A percentile compares a stretch with the other conserved stretches of the same genome.
phyloP scores from a whole-genome alignment of 768 basidiomycete genomes.

The Tulasnella calospora region DNA sequence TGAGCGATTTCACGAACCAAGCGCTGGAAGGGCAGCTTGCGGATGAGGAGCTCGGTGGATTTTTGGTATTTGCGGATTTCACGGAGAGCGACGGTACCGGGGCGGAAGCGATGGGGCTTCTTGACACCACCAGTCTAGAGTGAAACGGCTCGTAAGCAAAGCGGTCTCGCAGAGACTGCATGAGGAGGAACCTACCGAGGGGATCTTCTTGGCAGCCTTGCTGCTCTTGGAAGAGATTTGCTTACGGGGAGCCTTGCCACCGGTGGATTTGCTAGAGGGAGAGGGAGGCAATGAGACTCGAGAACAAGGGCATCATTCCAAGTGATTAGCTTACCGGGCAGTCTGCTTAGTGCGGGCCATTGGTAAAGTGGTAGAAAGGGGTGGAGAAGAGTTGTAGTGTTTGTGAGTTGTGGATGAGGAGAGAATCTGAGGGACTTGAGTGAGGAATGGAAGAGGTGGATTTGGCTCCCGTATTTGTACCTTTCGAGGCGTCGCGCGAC shows the following conservation, averaged over 20 bases:
- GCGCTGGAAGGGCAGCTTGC: constrained; percentile 50
- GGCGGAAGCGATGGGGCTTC: constrained; percentile 78
- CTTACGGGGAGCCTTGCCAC: constrained; percentile 33
- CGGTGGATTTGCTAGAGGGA: constrained; percentile 39
- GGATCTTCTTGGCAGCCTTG: constrained; percentile 42
- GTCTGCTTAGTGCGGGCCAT: constrained; percentile 33
- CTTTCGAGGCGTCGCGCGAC: background rate
- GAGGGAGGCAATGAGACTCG: constrained; percentile 2
- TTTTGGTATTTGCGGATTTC: constrained; percentile 55
- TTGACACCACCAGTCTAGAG: constrained; percentile 57
- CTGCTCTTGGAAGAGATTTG: constrained; percentile 40
- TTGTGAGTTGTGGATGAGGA: background rate
- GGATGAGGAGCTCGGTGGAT: constrained; percentile 50
- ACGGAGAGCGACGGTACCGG: constrained; percentile 72
- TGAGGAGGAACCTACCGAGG: background rate
- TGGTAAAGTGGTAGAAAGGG: constrained; percentile 14
- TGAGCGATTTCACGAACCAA: constrained; percentile 51
- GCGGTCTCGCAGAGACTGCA: background rate
- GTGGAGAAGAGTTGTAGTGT: background rate
- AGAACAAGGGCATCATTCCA: too few relatives aligned
- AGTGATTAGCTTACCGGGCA: constrained; percentile 2
- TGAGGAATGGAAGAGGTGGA: background rate
- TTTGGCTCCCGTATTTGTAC: background rate
- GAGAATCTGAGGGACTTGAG: background rate
- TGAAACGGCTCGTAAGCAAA: background rate